phyloP scores from a whole-genome alignment of 495 filamentous ascomycete species.

The Cercophora samala region DNA sequence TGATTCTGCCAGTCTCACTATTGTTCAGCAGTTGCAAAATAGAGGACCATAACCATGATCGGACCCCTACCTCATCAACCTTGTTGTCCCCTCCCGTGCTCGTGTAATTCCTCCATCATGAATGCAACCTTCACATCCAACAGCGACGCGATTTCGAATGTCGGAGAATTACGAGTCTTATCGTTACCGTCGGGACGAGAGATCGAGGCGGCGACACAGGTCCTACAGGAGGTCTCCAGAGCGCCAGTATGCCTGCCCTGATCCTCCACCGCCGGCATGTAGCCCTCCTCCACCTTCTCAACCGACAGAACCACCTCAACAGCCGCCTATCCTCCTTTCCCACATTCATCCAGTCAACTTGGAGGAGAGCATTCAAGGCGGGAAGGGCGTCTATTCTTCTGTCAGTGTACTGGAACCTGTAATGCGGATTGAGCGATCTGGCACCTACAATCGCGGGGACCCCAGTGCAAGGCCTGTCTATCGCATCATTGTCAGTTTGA shows the following conservation, averaged over 20 bases:
- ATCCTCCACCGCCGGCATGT: neutral
- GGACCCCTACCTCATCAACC: neutral
- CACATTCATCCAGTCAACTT: slow-evolving; percentile 25
- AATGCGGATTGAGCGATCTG: slow-evolving; percentile 25
- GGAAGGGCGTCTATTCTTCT: slow-evolving; percentile 17
- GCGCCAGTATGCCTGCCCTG: neutral
- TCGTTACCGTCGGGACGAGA: neutral
- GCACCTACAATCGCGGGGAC: slow-evolving; percentile 2
- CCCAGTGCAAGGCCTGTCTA: slow-evolving; percentile 14
- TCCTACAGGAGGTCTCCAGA: neutral
- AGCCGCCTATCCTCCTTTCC: slow-evolving; percentile 9
- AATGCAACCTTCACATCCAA: neutral
- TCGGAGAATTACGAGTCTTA: slow-evolving; percentile 3
- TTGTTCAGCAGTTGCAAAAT: neutral
- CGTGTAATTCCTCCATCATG: neutral
- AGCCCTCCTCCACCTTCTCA: neutral
- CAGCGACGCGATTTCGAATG: neutral
- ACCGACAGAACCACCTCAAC: neutral
- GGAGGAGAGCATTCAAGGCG: slow-evolving; percentile 20
- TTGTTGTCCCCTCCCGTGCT: neutral
- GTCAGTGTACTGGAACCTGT: slow-evolving; percentile 28
- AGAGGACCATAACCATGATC: neutral
- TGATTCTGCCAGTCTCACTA: neutral
- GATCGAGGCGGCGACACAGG: neutral
- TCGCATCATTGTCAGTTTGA: slow-evolving; percentile 23